Conservation (phyloP, 805 yeast species). For the Sporopachydermia quercuum region DNA sequence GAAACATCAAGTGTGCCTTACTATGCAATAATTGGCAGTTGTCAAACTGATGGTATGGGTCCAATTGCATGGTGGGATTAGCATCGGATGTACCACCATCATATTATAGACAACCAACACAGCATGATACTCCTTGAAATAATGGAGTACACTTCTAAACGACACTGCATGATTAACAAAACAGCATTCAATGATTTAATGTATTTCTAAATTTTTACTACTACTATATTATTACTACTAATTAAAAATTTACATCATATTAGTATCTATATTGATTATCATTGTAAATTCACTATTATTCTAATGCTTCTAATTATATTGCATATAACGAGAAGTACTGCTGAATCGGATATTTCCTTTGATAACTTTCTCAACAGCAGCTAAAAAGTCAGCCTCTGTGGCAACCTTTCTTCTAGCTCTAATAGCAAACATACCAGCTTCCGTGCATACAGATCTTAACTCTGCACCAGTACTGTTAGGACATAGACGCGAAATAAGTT, state of each 20-base stretch:
- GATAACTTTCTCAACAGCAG: conserved; percentile 96
- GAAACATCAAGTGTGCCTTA: conserved; percentile 46
- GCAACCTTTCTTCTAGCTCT: conserved; percentile 98
- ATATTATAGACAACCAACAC: too few relatives aligned
- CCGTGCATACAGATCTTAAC: conserved; percentile 94
- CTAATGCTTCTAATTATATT: conserved; percentile 49
- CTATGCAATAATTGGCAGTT: conserved; percentile 73
- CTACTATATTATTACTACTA: too few relatives aligned
- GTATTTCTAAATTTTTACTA: too few relatives aligned
- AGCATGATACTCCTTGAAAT: too few relatives aligned
- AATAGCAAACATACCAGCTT: conserved; percentile 99
- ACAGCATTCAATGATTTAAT: too few relatives aligned
- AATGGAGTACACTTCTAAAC: too few relatives aligned
- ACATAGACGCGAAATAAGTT: conserved; percentile 88
- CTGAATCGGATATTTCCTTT: conserved; percentile 97
- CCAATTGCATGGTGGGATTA: conserved; percentile 93
- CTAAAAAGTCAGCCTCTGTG: conserved; percentile 91
- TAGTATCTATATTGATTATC: too few relatives aligned
- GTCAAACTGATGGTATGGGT: conserved; percentile 96
- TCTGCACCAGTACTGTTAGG: conserved; percentile 99
- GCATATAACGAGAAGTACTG: conserved; percentile 96
- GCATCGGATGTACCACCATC: too few relatives aligned
- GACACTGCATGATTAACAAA: too few relatives aligned
- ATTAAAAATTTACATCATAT: too few relatives aligned
- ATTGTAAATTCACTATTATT: too few relatives aligned